phyloP scores from a whole-genome alignment of 1,284 basidiomycete species.

The Volvariella surrecta region DNA sequence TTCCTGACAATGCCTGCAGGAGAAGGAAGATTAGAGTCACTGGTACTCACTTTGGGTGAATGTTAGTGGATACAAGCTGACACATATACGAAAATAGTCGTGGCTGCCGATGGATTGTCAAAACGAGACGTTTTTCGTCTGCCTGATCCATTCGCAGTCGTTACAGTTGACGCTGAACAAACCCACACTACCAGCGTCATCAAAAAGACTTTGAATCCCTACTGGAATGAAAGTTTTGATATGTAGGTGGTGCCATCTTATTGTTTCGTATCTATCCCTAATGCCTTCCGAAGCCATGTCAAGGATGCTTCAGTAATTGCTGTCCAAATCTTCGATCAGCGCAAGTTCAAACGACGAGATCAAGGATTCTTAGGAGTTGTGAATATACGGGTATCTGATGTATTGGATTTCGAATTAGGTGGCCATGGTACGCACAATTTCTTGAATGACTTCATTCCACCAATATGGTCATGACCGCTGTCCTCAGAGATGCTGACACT shows the following conservation, averaged over 20 bases:
- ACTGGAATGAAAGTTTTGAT: slow-evolving; percentile 93
- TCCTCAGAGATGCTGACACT: slow-evolving; percentile 78
- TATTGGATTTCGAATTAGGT: slow-evolving; percentile 84
- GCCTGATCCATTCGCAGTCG: slow-evolving; percentile 91
- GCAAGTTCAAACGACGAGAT: slow-evolving; percentile 93
- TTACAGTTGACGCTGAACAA: slow-evolving; percentile 92
- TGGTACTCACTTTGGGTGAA: slow-evolving; percentile 25
- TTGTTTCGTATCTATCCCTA: slow-evolving; percentile 8
- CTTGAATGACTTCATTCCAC: slow-evolving; percentile 2
- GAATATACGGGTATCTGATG: slow-evolving; percentile 84
- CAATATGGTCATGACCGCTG: slow-evolving; percentile 6
- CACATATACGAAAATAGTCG: slow-evolving; percentile 42
- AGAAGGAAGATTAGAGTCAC: slow-evolving; percentile 56
- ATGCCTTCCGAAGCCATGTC: slow-evolving; percentile 49
- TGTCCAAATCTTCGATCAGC: slow-evolving; percentile 95
- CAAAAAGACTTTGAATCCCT: slow-evolving; percentile 85
- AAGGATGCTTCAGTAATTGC: slow-evolving; percentile 88
- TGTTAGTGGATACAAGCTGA: not conserved
- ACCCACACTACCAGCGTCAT: slow-evolving; percentile 89
- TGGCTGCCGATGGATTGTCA: slow-evolving; percentile 82
- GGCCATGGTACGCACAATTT: slow-evolving; percentile 66
- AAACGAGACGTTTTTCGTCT: slow-evolving; percentile 90
- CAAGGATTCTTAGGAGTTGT: slow-evolving; percentile 94
- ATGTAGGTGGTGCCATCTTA: slow-evolving; percentile 39
- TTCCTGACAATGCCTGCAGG: slow-evolving; percentile 19